These are phyloP conservation scores for Xanthoceras sorbifolium DNA, from an alignment of 345 rosid species.

Conservation along the genomic window DNA sequence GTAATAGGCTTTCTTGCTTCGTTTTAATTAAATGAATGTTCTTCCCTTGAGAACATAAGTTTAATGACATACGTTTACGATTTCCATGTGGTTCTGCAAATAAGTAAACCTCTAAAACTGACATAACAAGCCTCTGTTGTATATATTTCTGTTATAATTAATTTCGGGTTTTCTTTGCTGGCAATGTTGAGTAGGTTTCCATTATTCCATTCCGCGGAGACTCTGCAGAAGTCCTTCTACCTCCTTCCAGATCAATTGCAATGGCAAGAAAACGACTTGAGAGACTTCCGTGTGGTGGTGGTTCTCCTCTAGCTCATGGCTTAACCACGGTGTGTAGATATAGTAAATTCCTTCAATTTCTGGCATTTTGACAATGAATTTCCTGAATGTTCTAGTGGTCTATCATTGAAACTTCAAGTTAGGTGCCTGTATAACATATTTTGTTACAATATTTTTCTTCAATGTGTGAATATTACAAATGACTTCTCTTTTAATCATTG, in stretches of 20 bases:
- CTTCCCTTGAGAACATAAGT: background rate
- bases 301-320: slow-evolving; percentile 98
- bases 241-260: slow-evolving; percentile 94
- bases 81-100: background rate
- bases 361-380: background rate
- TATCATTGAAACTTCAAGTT: background rate
- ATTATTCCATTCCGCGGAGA: slow-evolving; percentile 98
- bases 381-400: background rate
- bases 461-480: background rate
- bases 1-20: background rate
- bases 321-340: slow-evolving; percentile 71
- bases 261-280: slow-evolving; percentile 99
- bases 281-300: slow-evolving; percentile 99
- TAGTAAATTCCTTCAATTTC: background rate
- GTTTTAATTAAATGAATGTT: background rate
- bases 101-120: background rate
- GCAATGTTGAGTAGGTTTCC: slow-evolving; percentile 59
- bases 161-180: slow-evolving; percentile 17
- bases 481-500: background rate
- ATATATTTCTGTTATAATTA: background rate
- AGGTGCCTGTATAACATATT: background rate
- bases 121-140: background rate
- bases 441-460: background rate
- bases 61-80: background rate
- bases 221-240: slow-evolving; percentile 90